Conservation (phyloP, 352 stramenopile genomes). For the Phytophthora sp. region DNA sequence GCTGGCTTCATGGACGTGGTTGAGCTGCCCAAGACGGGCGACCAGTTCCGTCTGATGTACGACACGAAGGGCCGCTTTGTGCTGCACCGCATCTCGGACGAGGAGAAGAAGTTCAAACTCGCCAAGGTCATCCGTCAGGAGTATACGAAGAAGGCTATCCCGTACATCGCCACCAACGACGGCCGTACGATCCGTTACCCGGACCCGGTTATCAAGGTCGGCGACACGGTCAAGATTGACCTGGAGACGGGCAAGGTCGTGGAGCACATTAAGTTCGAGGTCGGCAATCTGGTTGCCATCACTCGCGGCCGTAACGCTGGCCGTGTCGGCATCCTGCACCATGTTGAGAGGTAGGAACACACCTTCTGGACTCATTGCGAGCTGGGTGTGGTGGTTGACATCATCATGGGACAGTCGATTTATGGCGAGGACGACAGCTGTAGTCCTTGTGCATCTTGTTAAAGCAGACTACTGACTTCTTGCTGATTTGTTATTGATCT, state of each 20-base stretch:
- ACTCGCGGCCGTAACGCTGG: slow-evolving; percentile 97
- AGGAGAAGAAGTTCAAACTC: slow-evolving; percentile 99
- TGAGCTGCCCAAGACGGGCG: slow-evolving; percentile 95
- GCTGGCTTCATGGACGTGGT: slow-evolving; percentile 99
- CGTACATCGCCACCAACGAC: slow-evolving; percentile 98
- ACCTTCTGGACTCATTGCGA: slow-evolving; percentile 88
- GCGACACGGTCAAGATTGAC: slow-evolving; percentile 99
- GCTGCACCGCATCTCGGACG: slow-evolving; percentile 95
- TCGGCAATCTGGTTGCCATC: slow-evolving; percentile 98
- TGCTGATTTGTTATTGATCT: slow-evolving; percentile 21
- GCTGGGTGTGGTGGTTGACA: slow-evolving; percentile 84
- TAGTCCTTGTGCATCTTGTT: slow-evolving; percentile 6
- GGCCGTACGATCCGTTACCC: slow-evolving; percentile 99
- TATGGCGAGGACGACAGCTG: background rate
- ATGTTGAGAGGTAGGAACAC: slow-evolving; percentile 96
- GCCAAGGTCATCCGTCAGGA: slow-evolving; percentile 97
- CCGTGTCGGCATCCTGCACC: slow-evolving; percentile 96
- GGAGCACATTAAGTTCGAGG: slow-evolving; percentile 98
- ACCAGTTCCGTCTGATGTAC: slow-evolving; percentile 98
- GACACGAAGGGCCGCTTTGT: slow-evolving; percentile 99
- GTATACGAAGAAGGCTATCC: slow-evolving; percentile 97
- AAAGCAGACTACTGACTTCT: slow-evolving; percentile 28
- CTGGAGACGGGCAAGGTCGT: slow-evolving; percentile 98
- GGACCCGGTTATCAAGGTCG: slow-evolving; percentile 98
- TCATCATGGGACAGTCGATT: slow-evolving; percentile 22